These are phyloP conservation scores for Tricholoma flavovirens DNA, from an alignment of 768 basidiomycete species.

Conservation along the genomic window DNA sequence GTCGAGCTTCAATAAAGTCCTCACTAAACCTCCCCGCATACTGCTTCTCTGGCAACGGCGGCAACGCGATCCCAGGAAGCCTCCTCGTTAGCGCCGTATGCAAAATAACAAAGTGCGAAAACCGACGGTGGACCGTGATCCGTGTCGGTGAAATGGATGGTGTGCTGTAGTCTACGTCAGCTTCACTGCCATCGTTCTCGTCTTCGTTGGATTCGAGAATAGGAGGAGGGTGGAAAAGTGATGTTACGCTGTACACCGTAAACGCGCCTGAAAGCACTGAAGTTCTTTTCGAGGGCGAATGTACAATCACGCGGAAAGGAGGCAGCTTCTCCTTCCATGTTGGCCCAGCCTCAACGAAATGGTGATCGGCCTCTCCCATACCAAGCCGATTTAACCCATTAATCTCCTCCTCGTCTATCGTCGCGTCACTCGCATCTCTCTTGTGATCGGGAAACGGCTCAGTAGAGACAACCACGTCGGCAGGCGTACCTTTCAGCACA, in stretches of 20 bases:
- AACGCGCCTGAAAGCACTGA: slow-evolving; percentile 65
- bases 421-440: slow-evolving; percentile 27
- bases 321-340: slow-evolving; percentile 73
- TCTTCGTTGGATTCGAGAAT: slow-evolving; percentile 9
- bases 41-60: slow-evolving; percentile 81
- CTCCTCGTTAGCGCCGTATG: slow-evolving; percentile 64
- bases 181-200: slow-evolving; percentile 10
- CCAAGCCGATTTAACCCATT: slow-evolving; percentile 34
- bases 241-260: slow-evolving; percentile 72
- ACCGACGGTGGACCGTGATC: slow-evolving; percentile 76
- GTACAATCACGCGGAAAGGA: slow-evolving; percentile 66
- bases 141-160: slow-evolving; percentile 36
- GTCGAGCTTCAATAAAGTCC: slow-evolving; percentile 77
- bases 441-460: slow-evolving; percentile 15
- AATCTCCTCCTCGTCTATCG: slow-evolving; percentile 37
- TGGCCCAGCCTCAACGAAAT: slow-evolving; percentile 66
- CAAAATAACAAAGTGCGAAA: slow-evolving; percentile 78
- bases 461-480: slow-evolving; percentile 23
- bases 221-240: slow-evolving; percentile 46
- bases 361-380: slow-evolving; percentile 55
- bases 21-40: slow-evolving; percentile 76
- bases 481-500: slow-evolving; percentile 59
- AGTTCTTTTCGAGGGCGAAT: slow-evolving; percentile 73
- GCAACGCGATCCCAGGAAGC: slow-evolving; percentile 72
- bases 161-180: slow-evolving; percentile 12